These are phyloP conservation scores for Suillus americanus DNA, from an alignment of 768 basidiomycete species.

Conservation along the genomic window DNA sequence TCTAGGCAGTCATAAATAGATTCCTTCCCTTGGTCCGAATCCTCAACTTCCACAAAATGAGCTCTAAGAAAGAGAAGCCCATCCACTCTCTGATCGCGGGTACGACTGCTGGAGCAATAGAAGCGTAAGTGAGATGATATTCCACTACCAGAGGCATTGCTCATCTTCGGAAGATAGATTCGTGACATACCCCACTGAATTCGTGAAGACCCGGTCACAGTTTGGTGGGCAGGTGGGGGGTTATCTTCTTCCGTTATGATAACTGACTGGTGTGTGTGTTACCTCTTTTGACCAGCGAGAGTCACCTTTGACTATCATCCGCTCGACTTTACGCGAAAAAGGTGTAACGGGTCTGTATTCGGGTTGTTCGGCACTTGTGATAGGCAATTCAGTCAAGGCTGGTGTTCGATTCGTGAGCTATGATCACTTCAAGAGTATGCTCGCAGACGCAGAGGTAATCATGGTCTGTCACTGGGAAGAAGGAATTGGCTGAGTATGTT, in stretches of 20 bases:
- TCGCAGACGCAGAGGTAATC: slow-evolving; percentile 80
- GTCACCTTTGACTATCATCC: slow-evolving; percentile 71
- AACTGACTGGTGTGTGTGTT: background rate
- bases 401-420: slow-evolving; percentile 96
- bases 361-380: slow-evolving; percentile 83
- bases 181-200: slow-evolving; percentile 88
- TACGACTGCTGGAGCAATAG: slow-evolving; percentile 87
- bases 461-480: background rate
- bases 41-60: slow-evolving; percentile 29
- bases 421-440: slow-evolving; percentile 82
- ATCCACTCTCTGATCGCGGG: slow-evolving; percentile 88
- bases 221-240: slow-evolving; percentile 72
- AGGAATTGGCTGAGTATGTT: background rate
- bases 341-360: slow-evolving; percentile 91
- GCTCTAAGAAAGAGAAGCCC: slow-evolving; percentile 75
- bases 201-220: slow-evolving; percentile 91
- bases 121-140: slow-evolving; percentile 63
- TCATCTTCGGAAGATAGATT: slow-evolving; percentile 53
- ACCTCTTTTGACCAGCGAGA: slow-evolving; percentile 45
- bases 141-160: background rate
- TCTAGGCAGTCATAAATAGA: background rate
- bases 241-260: background rate
- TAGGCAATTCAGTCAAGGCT: slow-evolving; percentile 92
- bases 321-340: slow-evolving; percentile 68
- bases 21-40: background rate